Evolutionary conservation across 2,329 filamentous ascomycete genomes (phyloP), one percentile per base, ranked within the genome.

Genomic region (Trichoderma gracile): DNA sequence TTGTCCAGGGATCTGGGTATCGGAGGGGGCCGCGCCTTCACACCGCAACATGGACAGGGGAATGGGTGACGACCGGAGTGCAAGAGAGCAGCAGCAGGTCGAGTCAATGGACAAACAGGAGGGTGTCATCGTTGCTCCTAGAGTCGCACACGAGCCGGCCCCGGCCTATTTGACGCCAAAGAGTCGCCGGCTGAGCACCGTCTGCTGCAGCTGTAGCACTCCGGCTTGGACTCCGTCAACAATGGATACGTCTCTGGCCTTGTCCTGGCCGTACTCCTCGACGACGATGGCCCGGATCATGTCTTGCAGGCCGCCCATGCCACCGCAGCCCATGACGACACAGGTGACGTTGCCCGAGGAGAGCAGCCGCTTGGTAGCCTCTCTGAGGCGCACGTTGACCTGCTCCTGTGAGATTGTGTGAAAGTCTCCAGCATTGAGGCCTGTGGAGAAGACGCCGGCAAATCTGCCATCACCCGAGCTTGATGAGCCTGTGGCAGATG

Each of bases 241-340:
- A 67, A 97, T 87, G 71, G 84, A 84, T 4, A 71, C 43, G 17
- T 46, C 15, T 4, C 64, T 58, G 3, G 66, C 68, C 43, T 40
- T 60, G 3, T 68, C 49, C 19, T 54, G 46, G 52, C 68, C 67
- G 21, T 68, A 67, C 56, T 85, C 81, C 65, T 90, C 86, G 0
- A 84, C 71, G 42, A 90, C 89, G 0, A 89, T 89, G 49, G 84
- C 82, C 40, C 89, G 83, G 45, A 97, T 92, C 65, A 89, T 89
- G 46, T 86, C 81, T 70, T 95, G 90, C 77, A 97, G 83, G 0
- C 93, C 93, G 1, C 89, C 88, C 93, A 97, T 97, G 0, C 93
- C 93, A 3, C 91, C 93, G 74, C 93, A 97, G 0, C 93, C 93
- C 80, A 97, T 84, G 71, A 92, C 90, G 8, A 97, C 85, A 25